Evolutionary conservation across 2,329 filamentous ascomycete genomes (phyloP), one percentile per base, ranked within the genome.

Genomic region (Pleoardoris graminearum): DNA sequence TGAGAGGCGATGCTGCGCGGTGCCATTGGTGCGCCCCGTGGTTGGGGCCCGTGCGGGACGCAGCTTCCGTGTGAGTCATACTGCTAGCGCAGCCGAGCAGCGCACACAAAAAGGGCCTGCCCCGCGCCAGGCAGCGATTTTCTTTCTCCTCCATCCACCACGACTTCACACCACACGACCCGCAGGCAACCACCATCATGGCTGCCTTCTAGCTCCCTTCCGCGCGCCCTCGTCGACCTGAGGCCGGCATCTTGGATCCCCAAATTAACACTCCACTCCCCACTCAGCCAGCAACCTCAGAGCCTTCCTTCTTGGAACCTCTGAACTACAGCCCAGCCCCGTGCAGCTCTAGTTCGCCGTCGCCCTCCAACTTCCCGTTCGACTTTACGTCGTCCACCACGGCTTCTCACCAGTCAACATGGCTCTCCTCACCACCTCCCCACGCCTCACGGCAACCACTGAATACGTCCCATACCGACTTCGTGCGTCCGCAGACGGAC

Each of bases 321-420:
- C 84, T 89, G 86, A 87, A 87, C 83, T 85, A 78, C 69, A 81
- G 80, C 80, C 76, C 77, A 77, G 82, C 84, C 81, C 77, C 78
- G 66, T 66, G 80, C 83, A 83, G 81, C 73, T 84, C 82, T 78
- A 73, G 74, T 76, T 77, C 74, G 72, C 67, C 73, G 71, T 80
- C 80, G 79, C 76, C 80, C 79, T 77, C 78, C 78, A 85, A 85
- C 82, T 74, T 80, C 78, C 73, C 76, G 71, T 83, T 80, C 84
- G 86, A 87, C 84, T 84, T 82, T 65, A 70, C 80, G 84, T 85
- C 89, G 86, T 87, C 87, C 87, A 91, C 82, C 82, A 91, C 88
- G 88, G 88, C 88, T 89, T 83, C 85, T 75, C 73, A 76, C 74
- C 74, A 77, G 71, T 84, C 85, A 91, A 68, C 82, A 92, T 92